Evolutionary conservation across 225 moss, liverwort and hornwort genomes (phyloP), one percentile per base, ranked within the genome.

Genomic region (Rhytidiadelphus loreus): DNA sequence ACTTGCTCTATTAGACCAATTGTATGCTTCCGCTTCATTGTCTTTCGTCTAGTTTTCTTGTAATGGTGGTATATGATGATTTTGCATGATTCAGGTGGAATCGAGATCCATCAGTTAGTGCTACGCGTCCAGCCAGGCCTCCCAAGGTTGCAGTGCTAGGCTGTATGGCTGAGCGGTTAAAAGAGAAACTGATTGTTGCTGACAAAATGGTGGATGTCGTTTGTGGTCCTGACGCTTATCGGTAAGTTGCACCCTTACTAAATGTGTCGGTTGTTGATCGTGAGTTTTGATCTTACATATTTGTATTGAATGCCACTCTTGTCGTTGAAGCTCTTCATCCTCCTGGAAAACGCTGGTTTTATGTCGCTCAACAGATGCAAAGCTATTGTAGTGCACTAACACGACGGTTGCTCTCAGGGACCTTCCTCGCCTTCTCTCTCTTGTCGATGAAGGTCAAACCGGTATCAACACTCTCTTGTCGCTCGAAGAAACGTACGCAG

Each of bases 171-270:
- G 98, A 98, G 91, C 89, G 98, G 46, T 92, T 98, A 71, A 98
- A 98, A 82, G 93, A 93, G 88, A 97, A 96, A 91, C 92, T 98
- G 55, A 93, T 98, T 46, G 94, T 97, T 72, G 93, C 97, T 77
- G 98, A 98, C 90, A 98, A 98, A 87, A 92, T 98, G 95, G 98
- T 98, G 81, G 98, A 98, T 88, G 97, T 98, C 71, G 98, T 98
- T 79, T 98, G 98, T 76, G 98, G 98, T 23, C 98, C 98, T 73
- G 98, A 98, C 89, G 98, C 98, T 77, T 98, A 98, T 61, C 92
- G 94, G 94, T 93, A 62, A 37, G 64, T 86, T 86, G 64, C 59
- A 79, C 57, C 22, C 13, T 84, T 89, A 73, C 75, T 58, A 53
- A 50, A 43, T 83, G 82, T 87, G 11, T 71, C 22, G 52, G 37